Conservation (phyloP, 306 rosid species). For the Sphenostylis stenocarpa region DNA sequence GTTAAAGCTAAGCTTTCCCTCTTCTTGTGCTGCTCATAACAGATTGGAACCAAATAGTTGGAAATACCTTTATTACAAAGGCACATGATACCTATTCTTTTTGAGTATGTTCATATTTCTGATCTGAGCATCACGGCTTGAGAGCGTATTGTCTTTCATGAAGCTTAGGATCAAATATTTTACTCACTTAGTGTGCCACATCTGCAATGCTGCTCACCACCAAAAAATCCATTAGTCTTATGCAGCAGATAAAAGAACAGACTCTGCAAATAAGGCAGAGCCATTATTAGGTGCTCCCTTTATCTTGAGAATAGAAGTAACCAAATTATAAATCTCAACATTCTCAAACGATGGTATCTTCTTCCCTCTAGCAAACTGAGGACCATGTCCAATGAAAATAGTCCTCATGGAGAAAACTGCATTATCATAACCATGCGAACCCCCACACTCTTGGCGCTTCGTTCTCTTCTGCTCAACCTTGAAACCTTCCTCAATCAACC, state of each 20-base stretch:
- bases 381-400: constrained; percentile 93
- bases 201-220: not conserved
- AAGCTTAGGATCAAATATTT: constrained; percentile 24
- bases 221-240: constrained; percentile 25
- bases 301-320: constrained; percentile 80
- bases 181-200: not conserved
- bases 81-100: not conserved
- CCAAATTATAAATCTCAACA: constrained; percentile 84
- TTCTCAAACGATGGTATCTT: constrained; percentile 95
- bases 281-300: constrained; percentile 86
- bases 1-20: constrained; percentile 27
- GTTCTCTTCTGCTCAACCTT: constrained; percentile 79
- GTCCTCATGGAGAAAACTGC: constrained; percentile 89
- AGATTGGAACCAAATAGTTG: constrained; percentile 17
- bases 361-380: constrained; percentile 80
- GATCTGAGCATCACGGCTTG: not conserved
- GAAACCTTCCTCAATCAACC: constrained; percentile 77
- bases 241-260: constrained; percentile 63
- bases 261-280: constrained; percentile 60
- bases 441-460: constrained; percentile 74
- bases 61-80: constrained; percentile 20
- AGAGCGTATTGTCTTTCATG: constrained; percentile 20
- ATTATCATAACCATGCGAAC: constrained; percentile 95
- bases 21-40: constrained; percentile 25
- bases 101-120: constrained; percentile 9